Evolutionary conservation across 371 early-diverging fungal species (phyloP), one percentile per base, ranked within the genome.

Genomic region (Dipsacomyces acuminosporus): DNA sequence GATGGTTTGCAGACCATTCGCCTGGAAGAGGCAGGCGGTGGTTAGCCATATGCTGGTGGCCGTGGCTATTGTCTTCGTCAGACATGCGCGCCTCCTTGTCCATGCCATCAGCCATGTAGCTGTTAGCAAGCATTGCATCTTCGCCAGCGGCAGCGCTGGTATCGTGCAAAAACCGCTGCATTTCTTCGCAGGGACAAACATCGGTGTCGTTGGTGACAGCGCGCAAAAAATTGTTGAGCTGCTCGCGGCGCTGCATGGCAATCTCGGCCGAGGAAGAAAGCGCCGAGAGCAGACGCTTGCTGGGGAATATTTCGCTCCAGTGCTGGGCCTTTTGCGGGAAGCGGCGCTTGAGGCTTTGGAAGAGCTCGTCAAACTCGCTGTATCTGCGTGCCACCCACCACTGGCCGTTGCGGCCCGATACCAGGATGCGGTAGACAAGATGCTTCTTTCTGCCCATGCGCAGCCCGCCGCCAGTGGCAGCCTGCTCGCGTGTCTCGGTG

Each of bases 281-380:
- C 33, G 50, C 63, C 8, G 38, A n/a, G 4, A 38, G 38, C 58
- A 57, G 50, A 55, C 64, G 58, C 48, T 51, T 54, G 22, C 47
- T 41, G 1, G 69, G 67, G 23, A 67, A 63, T 51, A 62, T 22
- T 13, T 63, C 64, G 45, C 46, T 49, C 69, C 62, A 63, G 30
- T 30, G 46, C 14, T 35, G 17, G 4, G 54, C 33, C 25, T 47
- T 59, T 30, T 51, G 49, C 6, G 63, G 59, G 44, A 48, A 58
- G 24, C 42, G 64, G 36, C 64, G 64, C 24, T 48, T 36, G 21
- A 67, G 54, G 15, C 40, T 47, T 1, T 25, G 20, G 36, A n/a
- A 58, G 19, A 67, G 64, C 11, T 67, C 64, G 45, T 64, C 40
- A 45, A 67, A 67, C 55, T 67, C 69, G 59, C 64, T 58, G 59